These are phyloP conservation scores for Kentomonas sorsogonicus DNA, from an alignment of 208 protist species.

Conservation along the genomic window DNA sequence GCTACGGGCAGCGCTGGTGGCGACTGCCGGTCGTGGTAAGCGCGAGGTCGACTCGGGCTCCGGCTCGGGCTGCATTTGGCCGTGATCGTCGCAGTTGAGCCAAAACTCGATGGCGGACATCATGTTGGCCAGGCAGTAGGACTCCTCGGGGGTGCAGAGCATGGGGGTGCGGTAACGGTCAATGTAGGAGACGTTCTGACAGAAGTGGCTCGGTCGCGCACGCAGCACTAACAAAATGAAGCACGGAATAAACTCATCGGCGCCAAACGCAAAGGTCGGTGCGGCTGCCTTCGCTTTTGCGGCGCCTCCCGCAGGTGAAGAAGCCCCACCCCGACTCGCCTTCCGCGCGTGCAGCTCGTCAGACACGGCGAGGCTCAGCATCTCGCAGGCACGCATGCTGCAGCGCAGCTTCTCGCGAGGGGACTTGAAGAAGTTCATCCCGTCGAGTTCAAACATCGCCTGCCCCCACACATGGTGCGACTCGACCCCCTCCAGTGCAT, in stretches of 20 bases:
- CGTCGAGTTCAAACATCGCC: conserved; percentile 79
- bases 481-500: conserved; percentile 62
- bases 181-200: conserved; percentile 69
- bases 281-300: conserved; percentile 7
- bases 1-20: too few species aligned
- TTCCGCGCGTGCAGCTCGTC: conserved; percentile 34
- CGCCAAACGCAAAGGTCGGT: conserved; percentile 44
- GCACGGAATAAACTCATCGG: conserved; percentile 77
- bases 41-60: too few species aligned
- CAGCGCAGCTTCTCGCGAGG: conserved; percentile 75
- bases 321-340: not conserved
- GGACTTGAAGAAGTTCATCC: conserved; percentile 83
- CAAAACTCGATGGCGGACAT: conserved; percentile 60
- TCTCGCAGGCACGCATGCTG: conserved; percentile 50
- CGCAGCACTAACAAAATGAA: conserved; percentile 76
- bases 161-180: conserved; percentile 35
- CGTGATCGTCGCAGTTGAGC: conserved; percentile 39
- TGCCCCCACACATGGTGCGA: conserved; percentile 65
- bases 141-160: conserved; percentile 50
- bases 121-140: conserved; percentile 70
- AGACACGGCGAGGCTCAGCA: conserved; percentile 42
- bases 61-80: conserved; percentile 17
- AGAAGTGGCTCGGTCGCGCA: conserved; percentile 57
- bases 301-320: not conserved
- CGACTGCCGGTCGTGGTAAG: too few species aligned